These are phyloP conservation scores for Candida anutae DNA, from an alignment of 1,139 yeast species.

Conservation along the genomic window DNA sequence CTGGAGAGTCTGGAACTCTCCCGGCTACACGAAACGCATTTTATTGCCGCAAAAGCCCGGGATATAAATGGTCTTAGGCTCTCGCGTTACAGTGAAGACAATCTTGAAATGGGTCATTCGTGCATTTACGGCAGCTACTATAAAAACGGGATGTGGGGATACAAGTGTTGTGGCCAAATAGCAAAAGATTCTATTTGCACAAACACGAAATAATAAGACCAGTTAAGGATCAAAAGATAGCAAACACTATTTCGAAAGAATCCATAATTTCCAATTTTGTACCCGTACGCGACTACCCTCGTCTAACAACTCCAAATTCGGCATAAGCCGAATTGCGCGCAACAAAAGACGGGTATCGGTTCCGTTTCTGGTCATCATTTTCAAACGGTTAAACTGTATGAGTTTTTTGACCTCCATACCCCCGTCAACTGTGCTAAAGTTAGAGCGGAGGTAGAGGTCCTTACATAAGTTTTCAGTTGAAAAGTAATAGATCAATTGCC, in stretches of 20 bases:
- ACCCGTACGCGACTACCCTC: slow-evolving; percentile 9
- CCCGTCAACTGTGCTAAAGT: slow-evolving; percentile 14
- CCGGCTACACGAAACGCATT: not conserved
- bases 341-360: slow-evolving; percentile 9
- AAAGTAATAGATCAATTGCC: slow-evolving; percentile 18
- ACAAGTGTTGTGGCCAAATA: slow-evolving; percentile 31
- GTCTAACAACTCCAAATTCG: slow-evolving; percentile 11
- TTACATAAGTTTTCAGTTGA: slow-evolving; percentile 19
- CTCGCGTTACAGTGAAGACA: slow-evolving; percentile 31
- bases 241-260: not conserved
- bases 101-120: slow-evolving; percentile 28
- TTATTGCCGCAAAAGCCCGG: slow-evolving; percentile 1
- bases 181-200: slow-evolving; percentile 4
- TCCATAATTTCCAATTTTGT: slow-evolving; percentile 14
- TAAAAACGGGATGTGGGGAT: slow-evolving; percentile 43
- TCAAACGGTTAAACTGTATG: slow-evolving; percentile 13
- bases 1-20: not conserved
- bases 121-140: slow-evolving; percentile 44
- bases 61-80: slow-evolving; percentile 7
- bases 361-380: slow-evolving; percentile 14
- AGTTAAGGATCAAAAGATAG: too few species aligned
- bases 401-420: slow-evolving; percentile 11
- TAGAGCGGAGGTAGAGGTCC: slow-evolving; percentile 15
- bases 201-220: too few species aligned
- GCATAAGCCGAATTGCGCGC: slow-evolving; percentile 9